Conservation (phyloP, 176 grass and related monocot species). For the Oryza longistaminata region DNA sequence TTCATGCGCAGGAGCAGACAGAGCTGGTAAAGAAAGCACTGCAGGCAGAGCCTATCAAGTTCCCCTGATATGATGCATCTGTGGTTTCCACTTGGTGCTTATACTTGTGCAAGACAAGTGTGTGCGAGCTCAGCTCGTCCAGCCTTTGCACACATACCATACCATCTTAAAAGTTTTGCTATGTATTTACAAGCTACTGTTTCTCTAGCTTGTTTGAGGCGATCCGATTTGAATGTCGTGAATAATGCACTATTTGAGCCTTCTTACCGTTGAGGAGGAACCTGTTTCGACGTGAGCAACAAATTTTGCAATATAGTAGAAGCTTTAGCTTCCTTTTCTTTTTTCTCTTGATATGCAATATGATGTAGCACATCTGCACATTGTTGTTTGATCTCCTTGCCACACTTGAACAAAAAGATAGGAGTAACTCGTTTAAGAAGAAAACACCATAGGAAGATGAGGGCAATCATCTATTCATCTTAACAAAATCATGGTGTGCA, state of each 20-base stretch:
- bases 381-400: too few relatives aligned
- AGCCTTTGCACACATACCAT: conserved; percentile 4
- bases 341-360: too few relatives aligned
- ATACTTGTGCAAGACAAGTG: background rate
- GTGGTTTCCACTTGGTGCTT: background rate
- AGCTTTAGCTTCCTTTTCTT: background rate
- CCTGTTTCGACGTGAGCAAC: conserved; percentile 8
- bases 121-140: conserved; percentile 8
- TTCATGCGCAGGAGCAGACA: conserved; percentile 79
- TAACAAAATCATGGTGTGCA: too few relatives aligned
- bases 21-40: conserved; percentile 78
- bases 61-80: conserved; percentile 33
- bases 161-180: conserved; percentile 35
- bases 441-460: too few relatives aligned
- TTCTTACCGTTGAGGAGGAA: conserved; percentile 31
- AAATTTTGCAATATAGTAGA: background rate
- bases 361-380: too few relatives aligned
- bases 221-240: conserved; percentile 6
- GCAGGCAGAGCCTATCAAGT: conserved; percentile 66
- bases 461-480: too few relatives aligned
- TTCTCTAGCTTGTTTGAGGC: conserved; percentile 23
- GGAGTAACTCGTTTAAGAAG: too few relatives aligned
- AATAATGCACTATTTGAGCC: conserved; percentile 25
- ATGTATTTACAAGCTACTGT: conserved; percentile 13
- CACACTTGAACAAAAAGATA: too few relatives aligned